Conservation (phyloP, 2,329 filamentous ascomycete species). For the Apiospora kogelbergensis region DNA sequence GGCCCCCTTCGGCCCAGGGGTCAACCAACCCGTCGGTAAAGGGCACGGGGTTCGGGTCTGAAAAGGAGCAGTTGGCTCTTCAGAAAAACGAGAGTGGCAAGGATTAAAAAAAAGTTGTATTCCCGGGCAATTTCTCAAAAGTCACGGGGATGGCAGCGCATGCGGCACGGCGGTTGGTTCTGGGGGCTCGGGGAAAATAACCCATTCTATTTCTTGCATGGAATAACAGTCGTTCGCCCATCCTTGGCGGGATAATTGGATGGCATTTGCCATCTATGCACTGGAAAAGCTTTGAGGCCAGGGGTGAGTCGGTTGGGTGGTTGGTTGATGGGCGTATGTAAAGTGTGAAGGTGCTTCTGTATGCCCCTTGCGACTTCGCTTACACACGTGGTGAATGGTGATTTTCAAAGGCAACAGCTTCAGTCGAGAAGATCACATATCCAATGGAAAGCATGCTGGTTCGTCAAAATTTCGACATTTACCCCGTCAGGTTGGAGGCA, state of each 20-base stretch:
- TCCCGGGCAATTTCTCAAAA: neutral
- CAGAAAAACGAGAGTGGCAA: neutral
- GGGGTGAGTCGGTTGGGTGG: neutral
- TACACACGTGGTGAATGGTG: neutral
- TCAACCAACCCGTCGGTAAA: neutral
- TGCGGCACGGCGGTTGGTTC: conserved; percentile 7
- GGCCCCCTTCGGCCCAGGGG: neutral
- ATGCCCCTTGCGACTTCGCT: neutral
- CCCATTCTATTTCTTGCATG: neutral
- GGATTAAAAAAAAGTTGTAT: neutral
- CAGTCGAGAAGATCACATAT: neutral
- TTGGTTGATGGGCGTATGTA: neutral
- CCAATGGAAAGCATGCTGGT: neutral
- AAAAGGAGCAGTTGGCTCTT: neutral
- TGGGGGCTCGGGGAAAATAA: neutral
- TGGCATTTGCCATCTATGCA: neutral
- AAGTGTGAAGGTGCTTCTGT: neutral
- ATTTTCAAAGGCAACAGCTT: neutral
- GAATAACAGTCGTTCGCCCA: neutral
- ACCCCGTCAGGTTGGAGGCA: neutral
- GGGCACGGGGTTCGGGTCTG: neutral
- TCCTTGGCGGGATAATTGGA: neutral
- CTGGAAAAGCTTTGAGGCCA: neutral
- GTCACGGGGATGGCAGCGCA: neutral
- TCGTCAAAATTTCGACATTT: neutral